Evolutionary conservation across 345 rosid genomes (phyloP), one percentile per base, ranked within the genome.

Genomic region (Moricandia arvensis): DNA sequence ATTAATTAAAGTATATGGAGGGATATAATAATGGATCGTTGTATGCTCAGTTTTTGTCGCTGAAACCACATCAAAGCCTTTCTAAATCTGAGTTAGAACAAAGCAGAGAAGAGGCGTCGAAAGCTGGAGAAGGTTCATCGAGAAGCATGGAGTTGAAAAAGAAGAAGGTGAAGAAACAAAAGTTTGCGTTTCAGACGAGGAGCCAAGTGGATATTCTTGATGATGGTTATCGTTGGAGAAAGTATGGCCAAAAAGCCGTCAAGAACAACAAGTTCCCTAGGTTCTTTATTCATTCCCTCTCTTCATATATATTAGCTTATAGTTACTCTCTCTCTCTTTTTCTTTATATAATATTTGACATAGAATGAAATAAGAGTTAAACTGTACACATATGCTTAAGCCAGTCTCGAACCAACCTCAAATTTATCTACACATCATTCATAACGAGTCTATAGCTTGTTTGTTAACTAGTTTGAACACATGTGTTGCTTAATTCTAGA

Each of bases 161-260:
- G 51, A 86, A 82, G 13, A 87, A 82, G n/a, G 89, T 85, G 80
- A 90, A 90, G 71, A 90, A 87, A 71, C 84, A 84, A 10, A 89
- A 80, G 80, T 87, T 63, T 74, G 96, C 96, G 79, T 92, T 92
- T 75, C 91, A 92, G 71, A 90, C 97, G 17, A 85, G 97, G 64
- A 92, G 96, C 77, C 93, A 86, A 69, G 97, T 90, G 30, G 97
- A 92, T 85, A 85, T 92, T 15, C 93, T 92, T 33, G 97, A 92
- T 73, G 97, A 92, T 86, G 97, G 97, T 12, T 92, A 90, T 80
- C 80, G 97, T 72, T 92, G 97, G 96, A 86, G 97, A 74, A 92
- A 92, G 66, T 92, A 92, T 76, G 96, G 97, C 4, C 96, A 90
- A 69, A 92, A 90, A 35, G 93, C 93, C 2, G 94, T 92, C 17